phyloP scores from a whole-genome alignment of 169 alveolate genomes.

The Eimeria maxima region DNA sequence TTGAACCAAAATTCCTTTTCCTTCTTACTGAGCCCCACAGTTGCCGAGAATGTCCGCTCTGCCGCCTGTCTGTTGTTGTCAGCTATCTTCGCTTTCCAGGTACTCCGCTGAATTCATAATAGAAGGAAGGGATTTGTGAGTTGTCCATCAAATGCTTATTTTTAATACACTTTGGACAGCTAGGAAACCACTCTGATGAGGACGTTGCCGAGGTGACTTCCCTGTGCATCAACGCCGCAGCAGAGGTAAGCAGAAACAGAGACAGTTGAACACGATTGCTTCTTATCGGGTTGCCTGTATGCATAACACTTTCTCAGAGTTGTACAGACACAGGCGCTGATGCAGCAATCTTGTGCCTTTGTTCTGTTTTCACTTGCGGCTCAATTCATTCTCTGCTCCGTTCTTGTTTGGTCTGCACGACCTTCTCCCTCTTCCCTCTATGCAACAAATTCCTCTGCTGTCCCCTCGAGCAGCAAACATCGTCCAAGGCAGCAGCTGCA shows the following conservation, averaged over 20 bases:
- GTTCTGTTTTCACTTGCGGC: constrained; percentile 8
- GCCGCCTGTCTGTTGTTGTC: background rate
- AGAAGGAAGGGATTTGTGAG: too few species aligned
- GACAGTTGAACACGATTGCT: background rate
- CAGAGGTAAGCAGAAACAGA: background rate
- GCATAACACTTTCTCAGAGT: background rate
- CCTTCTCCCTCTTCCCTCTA: constrained; percentile 25
- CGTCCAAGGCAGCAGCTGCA: background rate
- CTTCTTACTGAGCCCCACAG: background rate
- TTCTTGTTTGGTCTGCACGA: background rate
- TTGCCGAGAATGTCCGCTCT: background rate
- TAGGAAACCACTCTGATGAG: background rate
- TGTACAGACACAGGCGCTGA: constrained; percentile 3
- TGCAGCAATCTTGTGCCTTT: constrained; percentile 1
- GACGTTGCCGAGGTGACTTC: background rate
- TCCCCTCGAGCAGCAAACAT: background rate
- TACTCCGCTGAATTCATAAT: background rate
- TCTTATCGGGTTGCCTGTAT: too few species aligned
- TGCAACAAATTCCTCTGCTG: constrained; percentile 12
- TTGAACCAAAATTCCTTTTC: too few species aligned
- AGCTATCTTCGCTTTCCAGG: background rate
- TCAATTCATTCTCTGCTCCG: background rate
- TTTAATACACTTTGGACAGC: background rate
- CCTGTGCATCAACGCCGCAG: background rate
- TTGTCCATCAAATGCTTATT: too few species aligned